A percentile compares a stretch with the other conserved stretches of the same genome.
These are phyloP conservation scores for Guyanaporus albipodus DNA, from an alignment of 768 basidiomycete species.

Conservation along the genomic window DNA sequence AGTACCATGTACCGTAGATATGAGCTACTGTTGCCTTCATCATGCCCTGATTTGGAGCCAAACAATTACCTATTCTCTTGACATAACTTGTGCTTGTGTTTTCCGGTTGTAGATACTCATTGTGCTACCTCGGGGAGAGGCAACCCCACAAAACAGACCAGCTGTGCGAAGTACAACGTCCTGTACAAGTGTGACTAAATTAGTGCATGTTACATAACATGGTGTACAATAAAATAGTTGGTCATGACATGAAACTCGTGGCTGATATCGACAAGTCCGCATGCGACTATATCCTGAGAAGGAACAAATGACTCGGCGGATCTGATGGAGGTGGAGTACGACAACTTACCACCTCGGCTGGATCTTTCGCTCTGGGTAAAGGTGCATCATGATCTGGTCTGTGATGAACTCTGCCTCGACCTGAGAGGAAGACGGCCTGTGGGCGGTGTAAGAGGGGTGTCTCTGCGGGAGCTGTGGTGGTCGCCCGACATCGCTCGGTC, in stretches of 20 bases:
- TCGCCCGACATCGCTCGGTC: constrained; percentile 19
- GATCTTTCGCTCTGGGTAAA: constrained; percentile 32
- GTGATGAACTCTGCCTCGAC: constrained; percentile 31
- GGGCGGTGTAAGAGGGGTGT: constrained; percentile 8
- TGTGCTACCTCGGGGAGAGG: background rate
- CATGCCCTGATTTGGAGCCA: background rate
- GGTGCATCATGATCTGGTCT: constrained; percentile 34
- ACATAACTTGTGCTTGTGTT: too few species aligned
- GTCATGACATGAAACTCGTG: constrained; percentile 10
- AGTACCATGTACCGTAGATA: too few species aligned
- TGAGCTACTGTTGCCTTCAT: background rate
- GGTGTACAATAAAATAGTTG: constrained; percentile 14
- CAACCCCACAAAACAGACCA: constrained; percentile 11
- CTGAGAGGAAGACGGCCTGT: constrained; percentile 25
- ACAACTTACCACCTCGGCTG: constrained; percentile 30
- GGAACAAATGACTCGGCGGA: background rate
- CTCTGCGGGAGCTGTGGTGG: constrained; percentile 14
- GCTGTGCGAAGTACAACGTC: constrained; percentile 21
- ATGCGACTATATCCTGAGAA: constrained; percentile 21
- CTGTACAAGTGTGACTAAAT: constrained; percentile 21
- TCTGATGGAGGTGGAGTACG: background rate
- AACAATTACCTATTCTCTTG: background rate
- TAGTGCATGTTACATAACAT: constrained; percentile 9
- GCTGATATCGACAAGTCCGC: constrained; percentile 1
- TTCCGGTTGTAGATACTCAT: too few species aligned